Conservation (phyloP, 1,284 basidiomycete genomes). For the Hypsizygus ulmarius region DNA sequence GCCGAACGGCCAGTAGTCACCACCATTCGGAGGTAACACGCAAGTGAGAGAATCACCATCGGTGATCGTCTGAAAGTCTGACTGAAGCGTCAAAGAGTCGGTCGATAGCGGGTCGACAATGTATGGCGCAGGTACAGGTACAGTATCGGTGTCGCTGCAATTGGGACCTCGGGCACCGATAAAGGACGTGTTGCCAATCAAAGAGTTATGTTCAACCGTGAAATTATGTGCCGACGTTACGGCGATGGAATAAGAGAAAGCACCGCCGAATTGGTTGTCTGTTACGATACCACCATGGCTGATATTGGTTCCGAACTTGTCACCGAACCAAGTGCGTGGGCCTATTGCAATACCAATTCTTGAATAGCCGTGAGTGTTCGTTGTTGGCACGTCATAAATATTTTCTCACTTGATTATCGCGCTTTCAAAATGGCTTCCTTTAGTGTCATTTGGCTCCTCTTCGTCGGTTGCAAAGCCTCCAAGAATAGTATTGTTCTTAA, state of each 20-base stretch:
- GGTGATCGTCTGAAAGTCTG: slow-evolving; percentile 48
- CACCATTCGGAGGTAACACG: slow-evolving; percentile 61
- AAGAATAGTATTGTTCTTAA: slow-evolving; percentile 68
- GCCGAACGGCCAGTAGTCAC: slow-evolving; percentile 74
- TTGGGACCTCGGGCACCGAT: slow-evolving; percentile 71
- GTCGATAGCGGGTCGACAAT: slow-evolving; percentile 51
- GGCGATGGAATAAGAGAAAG: slow-evolving; percentile 70
- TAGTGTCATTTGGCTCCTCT: slow-evolving; percentile 36
- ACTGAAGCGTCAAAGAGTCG: slow-evolving; percentile 43
- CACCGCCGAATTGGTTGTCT: slow-evolving; percentile 70
- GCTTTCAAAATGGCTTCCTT: slow-evolving; percentile 57
- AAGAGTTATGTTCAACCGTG: slow-evolving; percentile 60
- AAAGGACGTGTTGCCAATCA: slow-evolving; percentile 74
- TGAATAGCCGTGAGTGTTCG: slow-evolving; percentile 1
- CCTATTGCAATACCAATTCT: slow-evolving; percentile 78
- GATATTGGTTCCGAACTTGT: slow-evolving; percentile 57
- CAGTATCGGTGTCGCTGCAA: slow-evolving; percentile 53
- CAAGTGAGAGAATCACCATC: slow-evolving; percentile 62
- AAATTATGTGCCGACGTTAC: slow-evolving; percentile 66
- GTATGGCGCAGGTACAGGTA: slow-evolving; percentile 56
- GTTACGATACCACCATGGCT: slow-evolving; percentile 58
- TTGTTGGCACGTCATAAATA: slow-evolving; percentile 6
- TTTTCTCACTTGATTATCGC: slow-evolving; percentile 64
- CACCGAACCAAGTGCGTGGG: slow-evolving; percentile 76
- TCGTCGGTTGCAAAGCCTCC: slow-evolving; percentile 63